Percentiles rank a stretch among this genome's conserved stretches.
These are phyloP conservation scores for Globisporangium acanthophoron DNA, from an alignment of 352 stramenopile genomes.

Conservation along the genomic window DNA sequence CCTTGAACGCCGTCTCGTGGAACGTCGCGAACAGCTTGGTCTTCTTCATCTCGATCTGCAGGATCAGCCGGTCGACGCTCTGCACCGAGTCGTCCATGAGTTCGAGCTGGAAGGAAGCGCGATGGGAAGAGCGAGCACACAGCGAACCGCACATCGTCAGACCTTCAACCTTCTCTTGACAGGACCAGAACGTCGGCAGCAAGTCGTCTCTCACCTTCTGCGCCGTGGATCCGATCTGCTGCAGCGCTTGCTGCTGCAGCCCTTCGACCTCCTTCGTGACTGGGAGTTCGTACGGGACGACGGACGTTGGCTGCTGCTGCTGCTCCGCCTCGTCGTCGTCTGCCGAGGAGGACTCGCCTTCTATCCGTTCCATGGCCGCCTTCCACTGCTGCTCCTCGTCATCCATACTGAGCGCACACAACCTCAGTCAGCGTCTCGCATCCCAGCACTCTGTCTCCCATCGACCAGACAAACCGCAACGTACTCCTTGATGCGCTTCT, in stretches of 20 bases:
- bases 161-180: not conserved
- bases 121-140: not conserved
- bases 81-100: conserved; percentile 60
- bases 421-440: not conserved
- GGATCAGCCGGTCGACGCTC: conserved; percentile 52
- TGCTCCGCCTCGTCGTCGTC: conserved; percentile 10
- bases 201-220: conserved; percentile 22
- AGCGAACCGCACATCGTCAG: not conserved
- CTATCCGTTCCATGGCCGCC: conserved; percentile 32
- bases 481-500: conserved; percentile 37
- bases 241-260: conserved; percentile 40
- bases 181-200: not conserved
- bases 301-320: conserved; percentile 6
- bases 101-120: conserved; percentile 26
- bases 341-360: conserved; percentile 18
- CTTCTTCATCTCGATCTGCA: conserved; percentile 70
- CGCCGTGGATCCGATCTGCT: conserved; percentile 35
- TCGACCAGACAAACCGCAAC: not conserved
- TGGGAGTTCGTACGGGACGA: conserved; percentile 29
- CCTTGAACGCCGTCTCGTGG: conserved; percentile 72
- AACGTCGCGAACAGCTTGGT: conserved; percentile 62
- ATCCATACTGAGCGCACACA: conserved; percentile 22
- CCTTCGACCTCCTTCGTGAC: conserved; percentile 38
- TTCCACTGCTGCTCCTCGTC: conserved; percentile 53
- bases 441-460: not conserved